A percentile compares a stretch with the other conserved stretches of the same genome.
phyloP scores from a whole-genome alignment of 2,329 filamentous ascomycete species.

The Coniella vitis region DNA sequence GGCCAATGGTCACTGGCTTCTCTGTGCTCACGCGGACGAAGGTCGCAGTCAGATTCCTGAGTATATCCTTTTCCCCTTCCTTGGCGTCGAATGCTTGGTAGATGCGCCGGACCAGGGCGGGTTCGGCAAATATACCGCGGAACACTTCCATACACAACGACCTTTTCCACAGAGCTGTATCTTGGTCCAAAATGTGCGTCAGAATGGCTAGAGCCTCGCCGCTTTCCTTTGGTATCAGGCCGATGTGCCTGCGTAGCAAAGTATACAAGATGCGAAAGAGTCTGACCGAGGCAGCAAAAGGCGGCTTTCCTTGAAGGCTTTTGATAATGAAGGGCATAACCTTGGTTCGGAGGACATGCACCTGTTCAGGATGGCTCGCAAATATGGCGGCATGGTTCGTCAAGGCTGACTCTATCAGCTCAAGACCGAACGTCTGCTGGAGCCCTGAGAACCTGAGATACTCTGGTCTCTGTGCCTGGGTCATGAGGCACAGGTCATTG shows the following conservation, averaged over 20 bases:
- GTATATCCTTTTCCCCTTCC: conserved; percentile 64
- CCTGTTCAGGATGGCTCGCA: conserved; percentile 69
- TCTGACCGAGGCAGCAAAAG: conserved; percentile 76
- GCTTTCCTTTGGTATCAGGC: conserved; percentile 68
- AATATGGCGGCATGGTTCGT: conserved; percentile 81
- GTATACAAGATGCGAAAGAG: conserved; percentile 78
- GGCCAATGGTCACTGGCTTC: conserved; percentile 79
- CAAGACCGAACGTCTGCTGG: conserved; percentile 76
- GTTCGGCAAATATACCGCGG: conserved; percentile 75
- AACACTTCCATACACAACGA: conserved; percentile 89
- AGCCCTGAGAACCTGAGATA: conserved; percentile 75
- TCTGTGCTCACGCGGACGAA: conserved; percentile 93
- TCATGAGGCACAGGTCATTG: conserved; percentile 81
- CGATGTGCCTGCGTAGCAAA: conserved; percentile 70
- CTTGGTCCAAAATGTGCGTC: conserved; percentile 82
- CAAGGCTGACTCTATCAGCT: conserved; percentile 85
- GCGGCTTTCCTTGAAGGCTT: conserved; percentile 68
- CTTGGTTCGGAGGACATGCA: conserved; percentile 66
- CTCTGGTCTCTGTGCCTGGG: conserved; percentile 74
- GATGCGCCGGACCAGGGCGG: conserved; percentile 69
- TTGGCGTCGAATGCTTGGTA: conserved; percentile 73
- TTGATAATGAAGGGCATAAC: conserved; percentile 80
- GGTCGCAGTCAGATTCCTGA: conserved; percentile 76
- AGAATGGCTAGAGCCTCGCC: conserved; percentile 76
- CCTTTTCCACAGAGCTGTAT: conserved; percentile 77